phyloP scores from a whole-genome alignment of 257 asterid genomes.

The Nicotiana obtusifolia region DNA sequence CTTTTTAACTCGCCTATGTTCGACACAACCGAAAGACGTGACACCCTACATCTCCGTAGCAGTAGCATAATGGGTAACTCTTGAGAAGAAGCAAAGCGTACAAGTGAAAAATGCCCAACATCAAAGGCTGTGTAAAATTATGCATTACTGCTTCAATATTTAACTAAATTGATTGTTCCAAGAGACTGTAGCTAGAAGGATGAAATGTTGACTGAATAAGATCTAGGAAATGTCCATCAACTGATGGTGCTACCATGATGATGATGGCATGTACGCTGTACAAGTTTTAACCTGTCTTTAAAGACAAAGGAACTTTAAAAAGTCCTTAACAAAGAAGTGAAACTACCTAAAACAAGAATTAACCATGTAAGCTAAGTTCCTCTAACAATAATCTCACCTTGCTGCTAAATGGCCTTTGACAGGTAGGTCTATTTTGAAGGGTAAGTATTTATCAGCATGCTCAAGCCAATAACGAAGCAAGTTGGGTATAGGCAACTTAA shows the following conservation, averaged over 20 bases:
- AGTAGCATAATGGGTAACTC: neutral
- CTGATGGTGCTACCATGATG: neutral
- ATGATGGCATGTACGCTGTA: neutral
- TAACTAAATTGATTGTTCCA: neutral
- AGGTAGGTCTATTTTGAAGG: slow-evolving; percentile 1
- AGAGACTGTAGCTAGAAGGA: neutral
- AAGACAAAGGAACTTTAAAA: neutral
- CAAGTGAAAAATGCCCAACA: neutral
- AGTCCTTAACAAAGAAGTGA: neutral
- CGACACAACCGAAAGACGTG: neutral
- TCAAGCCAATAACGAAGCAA: slow-evolving; percentile 58
- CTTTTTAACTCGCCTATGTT: neutral
- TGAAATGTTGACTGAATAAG: neutral
- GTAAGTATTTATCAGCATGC: slow-evolving; percentile 65
- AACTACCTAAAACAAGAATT: neutral
- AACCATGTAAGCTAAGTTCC: neutral
- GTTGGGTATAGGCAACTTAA: slow-evolving; percentile 38
- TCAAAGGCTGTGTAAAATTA: neutral
- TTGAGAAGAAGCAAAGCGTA: neutral
- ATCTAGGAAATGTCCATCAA: neutral
- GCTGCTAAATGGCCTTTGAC: slow-evolving; percentile 14
- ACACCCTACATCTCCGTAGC: neutral
- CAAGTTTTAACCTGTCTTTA: neutral
- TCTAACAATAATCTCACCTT: slow-evolving; percentile 32
- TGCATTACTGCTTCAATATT: neutral